Evolutionary conservation across 768 basidiomycete species (phyloP), one percentile per base, ranked within the genome.

Genomic region (Pilatotrama ljubarskyi): DNA sequence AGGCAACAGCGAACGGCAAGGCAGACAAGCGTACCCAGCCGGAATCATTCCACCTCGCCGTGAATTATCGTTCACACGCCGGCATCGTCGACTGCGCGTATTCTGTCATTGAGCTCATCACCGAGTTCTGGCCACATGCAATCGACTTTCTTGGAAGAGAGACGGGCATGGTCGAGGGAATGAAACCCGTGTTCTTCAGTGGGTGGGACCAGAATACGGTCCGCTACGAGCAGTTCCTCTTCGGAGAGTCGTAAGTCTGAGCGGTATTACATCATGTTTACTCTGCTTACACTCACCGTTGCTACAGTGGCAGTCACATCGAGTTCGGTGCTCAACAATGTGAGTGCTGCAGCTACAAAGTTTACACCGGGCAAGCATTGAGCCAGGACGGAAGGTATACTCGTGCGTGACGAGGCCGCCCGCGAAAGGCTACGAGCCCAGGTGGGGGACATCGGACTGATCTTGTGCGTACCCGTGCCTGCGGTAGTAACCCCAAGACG

Each of bases 81-180:
- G 89, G 89, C 1, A 90, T 91, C 40, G 83, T 90, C 17, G 77
- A 84, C 41, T 88, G 85, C 63, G 88, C 89, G 0, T 81, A 84
- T 46, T 81, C 80, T 0, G 72, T 90, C 24, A 80, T 91, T 3
- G 78, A 84, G 17, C 69, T 90, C 1, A 82, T 91, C 13, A 78
- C 72, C 15, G 65, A 61, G 10, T 84, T 85, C 58, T 90, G 86
- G 84, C 84, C 84, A 0, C 71, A 84, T 62, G 74, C 85, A 0
- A 87, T 91, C 24, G 88, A 91, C 66, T 64, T 60, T 1, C 77
- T 90, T 13, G 74, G 74, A 9, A 77, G 74, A 2, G 89, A 91
- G 67, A 70, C 73, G 40, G 87, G 84, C 0, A 69, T 83, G 8
- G 76, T 83, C 0, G 76, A 79, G 17, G 85, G 85, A 0, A 63